A percentile compares a stretch with the other conserved stretches of the same genome.
These are phyloP conservation scores for Malus hybrid DNA, from an alignment of 331 rosid genomes.

Conservation along the genomic window DNA sequence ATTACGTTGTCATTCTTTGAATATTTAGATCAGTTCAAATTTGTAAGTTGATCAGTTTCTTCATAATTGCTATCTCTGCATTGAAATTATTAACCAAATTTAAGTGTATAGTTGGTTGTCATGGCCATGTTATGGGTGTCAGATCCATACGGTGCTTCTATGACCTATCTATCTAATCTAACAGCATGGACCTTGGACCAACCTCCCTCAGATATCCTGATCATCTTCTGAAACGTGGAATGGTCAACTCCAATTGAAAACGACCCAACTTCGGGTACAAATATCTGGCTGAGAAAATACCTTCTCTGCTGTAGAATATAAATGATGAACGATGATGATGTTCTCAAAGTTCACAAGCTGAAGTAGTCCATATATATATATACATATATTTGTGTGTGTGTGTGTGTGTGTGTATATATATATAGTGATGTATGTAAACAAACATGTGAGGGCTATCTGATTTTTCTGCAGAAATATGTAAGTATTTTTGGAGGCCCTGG, in stretches of 20 bases:
- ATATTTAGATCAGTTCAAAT: too few relatives aligned
- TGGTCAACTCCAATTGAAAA: constrained; percentile 14
- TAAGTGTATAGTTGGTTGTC: background rate
- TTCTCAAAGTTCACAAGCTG: background rate
- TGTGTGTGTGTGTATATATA: background rate
- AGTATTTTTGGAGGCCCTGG: constrained; percentile 5
- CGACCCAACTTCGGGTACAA: background rate
- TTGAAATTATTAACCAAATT: background rate
- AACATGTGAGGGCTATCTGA: constrained; percentile 22
- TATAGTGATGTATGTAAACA: constrained; percentile 4
- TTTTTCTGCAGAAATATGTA: constrained; percentile 4
- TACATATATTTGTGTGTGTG: too few relatives aligned
- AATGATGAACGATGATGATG: background rate
- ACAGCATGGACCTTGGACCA: background rate
- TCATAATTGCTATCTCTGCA: background rate
- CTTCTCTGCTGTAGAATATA: background rate
- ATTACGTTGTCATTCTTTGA: too few relatives aligned
- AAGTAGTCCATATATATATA: too few relatives aligned
- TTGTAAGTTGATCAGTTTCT: too few relatives aligned
- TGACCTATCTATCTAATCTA: background rate
- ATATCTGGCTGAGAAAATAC: background rate
- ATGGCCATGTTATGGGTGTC: background rate
- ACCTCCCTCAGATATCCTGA: background rate
- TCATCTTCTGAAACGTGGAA: constrained; percentile 15
- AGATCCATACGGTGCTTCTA: background rate